Percentiles rank a stretch among this genome's conserved stretches.
Evolutionary conservation across 257 asterid genomes (phyloP).

Genomic region (Solanum neorickii): DNA sequence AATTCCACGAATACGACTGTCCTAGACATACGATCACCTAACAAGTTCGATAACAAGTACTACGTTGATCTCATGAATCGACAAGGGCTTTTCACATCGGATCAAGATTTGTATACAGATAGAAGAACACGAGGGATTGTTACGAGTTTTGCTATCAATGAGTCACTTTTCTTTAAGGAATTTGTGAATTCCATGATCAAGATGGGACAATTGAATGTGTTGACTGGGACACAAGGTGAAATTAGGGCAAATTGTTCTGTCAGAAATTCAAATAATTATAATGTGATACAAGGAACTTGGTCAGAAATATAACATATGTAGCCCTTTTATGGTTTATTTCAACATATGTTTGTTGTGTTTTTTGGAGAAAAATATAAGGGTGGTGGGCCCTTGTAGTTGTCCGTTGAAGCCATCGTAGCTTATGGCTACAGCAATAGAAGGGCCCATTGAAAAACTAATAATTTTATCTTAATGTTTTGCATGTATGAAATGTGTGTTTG

Average conservation of each 20-base stretch:
- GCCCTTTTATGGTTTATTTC: neutral
- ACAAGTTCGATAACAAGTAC: conserved; percentile 50
- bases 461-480: neutral
- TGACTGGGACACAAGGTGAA: conserved; percentile 55
- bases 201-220: conserved; percentile 54
- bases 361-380: neutral
- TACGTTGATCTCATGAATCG: conserved; percentile 58
- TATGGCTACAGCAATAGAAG: neutral
- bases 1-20: conserved; percentile 34
- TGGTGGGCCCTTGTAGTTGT: neutral
- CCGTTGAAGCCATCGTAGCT: neutral
- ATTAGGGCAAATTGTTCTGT: conserved; percentile 53
- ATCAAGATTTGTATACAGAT: conserved; percentile 65
- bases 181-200: conserved; percentile 41
- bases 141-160: conserved; percentile 34
- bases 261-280: conserved; percentile 13
- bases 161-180: conserved; percentile 30
- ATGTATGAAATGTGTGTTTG: neutral
- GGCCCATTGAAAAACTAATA: no score
- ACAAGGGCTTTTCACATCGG: conserved; percentile 67
- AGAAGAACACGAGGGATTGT: conserved; percentile 36
- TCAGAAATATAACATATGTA: conserved; percentile 10
- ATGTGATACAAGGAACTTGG: conserved; percentile 1
- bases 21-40: conserved; percentile 44
- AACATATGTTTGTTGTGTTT: neutral